Evolutionary conservation across 176 grass and related monocot species (phyloP).

Genomic region (Luzula sylvatica): DNA sequence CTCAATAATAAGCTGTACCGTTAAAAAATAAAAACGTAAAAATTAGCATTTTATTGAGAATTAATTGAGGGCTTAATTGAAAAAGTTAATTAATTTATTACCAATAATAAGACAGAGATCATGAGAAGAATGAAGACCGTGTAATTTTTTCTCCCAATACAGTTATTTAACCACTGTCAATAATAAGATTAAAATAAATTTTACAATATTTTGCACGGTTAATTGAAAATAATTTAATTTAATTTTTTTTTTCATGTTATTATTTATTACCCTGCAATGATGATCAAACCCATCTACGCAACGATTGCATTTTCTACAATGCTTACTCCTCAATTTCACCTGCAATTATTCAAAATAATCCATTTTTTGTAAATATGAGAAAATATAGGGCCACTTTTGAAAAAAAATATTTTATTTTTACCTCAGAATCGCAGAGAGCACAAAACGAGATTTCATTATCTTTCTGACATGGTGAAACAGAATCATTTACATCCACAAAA

Average conservation of each 20-base stretch:
- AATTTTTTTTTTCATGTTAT: neutral
- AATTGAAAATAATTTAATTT: neutral
- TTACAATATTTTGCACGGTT: neutral
- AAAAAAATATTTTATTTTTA: conserved; percentile 5
- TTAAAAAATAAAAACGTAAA: neutral
- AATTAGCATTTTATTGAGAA: neutral
- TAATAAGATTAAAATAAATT: conserved; percentile 20
- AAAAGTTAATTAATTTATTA: neutral
- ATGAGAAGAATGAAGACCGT: conserved; percentile 84
- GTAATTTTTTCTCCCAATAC: conserved; percentile 92
- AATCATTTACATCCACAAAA: conserved; percentile 56
- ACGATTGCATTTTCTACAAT: conserved; percentile 84
- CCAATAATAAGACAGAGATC: conserved; percentile 72
- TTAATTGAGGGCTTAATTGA: neutral
- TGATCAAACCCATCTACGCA: conserved; percentile 99
- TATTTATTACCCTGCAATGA: conserved; percentile 70
- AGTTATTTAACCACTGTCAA: conserved; percentile 92
- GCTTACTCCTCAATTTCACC: conserved; percentile 92
- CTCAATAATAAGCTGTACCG: conserved; percentile 62
- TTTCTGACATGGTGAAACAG: conserved; percentile 41
- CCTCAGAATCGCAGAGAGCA: conserved; percentile 86
- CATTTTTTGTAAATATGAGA: neutral
- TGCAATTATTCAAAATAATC: conserved; percentile 13
- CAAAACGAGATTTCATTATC: conserved; percentile 78
- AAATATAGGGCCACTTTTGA: neutral